A percentile compares a stretch with the other conserved stretches of the same genome.
These are phyloP conservation scores for Aspergillus sp. DNA, from an alignment of 2,329 filamentous ascomycete genomes.

Conservation along the genomic window DNA sequence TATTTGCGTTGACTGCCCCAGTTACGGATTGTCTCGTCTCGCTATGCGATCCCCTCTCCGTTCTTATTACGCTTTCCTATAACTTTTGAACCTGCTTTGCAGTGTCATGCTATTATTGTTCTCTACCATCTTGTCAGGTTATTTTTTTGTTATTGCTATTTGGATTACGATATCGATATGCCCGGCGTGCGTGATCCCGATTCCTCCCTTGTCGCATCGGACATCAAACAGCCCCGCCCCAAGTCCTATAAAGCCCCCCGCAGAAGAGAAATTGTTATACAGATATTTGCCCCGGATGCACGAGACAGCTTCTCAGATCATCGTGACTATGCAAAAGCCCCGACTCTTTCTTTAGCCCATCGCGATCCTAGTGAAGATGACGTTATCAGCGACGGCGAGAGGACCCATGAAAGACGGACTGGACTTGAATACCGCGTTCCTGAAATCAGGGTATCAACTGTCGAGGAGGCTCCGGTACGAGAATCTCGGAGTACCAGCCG, in stretches of 20 bases:
- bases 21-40: background rate
- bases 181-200: constrained; percentile 23
- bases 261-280: constrained; percentile 23
- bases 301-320: constrained; percentile 17
- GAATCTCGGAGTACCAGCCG: background rate
- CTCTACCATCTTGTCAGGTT: background rate
- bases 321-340: constrained; percentile 16
- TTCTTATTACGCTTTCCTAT: constrained; percentile 2
- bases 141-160: background rate
- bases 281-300: constrained; percentile 18
- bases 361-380: constrained; percentile 24
- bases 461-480: background rate
- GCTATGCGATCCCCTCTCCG: constrained; percentile 1
- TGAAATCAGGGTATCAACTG: background rate
- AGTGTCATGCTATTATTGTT: background rate
- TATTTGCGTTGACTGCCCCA: constrained; percentile 1
- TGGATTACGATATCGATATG: constrained; percentile 4
- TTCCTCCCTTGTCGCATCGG: constrained; percentile 20
- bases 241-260: constrained; percentile 37
- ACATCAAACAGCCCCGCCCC: constrained; percentile 24
- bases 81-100: constrained; percentile 1
- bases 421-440: constrained; percentile 1
- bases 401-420: constrained; percentile 10
- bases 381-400: constrained; percentile 11
- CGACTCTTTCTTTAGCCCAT: constrained; percentile 33